A percentile compares a stretch with the other conserved stretches of the same genome.
Evolutionary conservation across 805 yeast genomes (phyloP).

Genomic region (Debaryomyces hansenii): DNA sequence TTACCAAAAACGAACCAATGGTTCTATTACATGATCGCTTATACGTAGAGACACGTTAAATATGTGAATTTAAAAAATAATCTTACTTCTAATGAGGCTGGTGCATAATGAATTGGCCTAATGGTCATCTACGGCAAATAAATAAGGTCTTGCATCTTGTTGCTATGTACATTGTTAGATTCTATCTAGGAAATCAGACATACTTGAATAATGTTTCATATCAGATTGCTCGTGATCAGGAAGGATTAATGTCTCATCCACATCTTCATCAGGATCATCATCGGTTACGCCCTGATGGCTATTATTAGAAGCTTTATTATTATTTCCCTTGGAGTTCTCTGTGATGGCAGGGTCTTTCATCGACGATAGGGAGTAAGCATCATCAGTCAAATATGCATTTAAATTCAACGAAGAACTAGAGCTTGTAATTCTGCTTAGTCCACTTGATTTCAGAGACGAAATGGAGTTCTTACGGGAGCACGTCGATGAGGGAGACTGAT

Average conservation of each 20-base stretch:
- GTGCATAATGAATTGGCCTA: too few species aligned
- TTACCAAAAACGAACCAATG: too few species aligned
- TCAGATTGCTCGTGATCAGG: conserved; percentile 6
- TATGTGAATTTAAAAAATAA: too few species aligned
- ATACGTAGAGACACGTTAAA: too few species aligned
- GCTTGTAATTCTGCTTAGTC: conserved; percentile 35
- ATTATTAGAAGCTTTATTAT: too few species aligned
- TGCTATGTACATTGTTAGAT: conserved; percentile 2
- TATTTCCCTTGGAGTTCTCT: not conserved
- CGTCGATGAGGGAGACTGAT: conserved; percentile 3
- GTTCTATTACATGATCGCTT: too few species aligned
- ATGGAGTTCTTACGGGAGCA: conserved; percentile 29
- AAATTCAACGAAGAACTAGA: conserved; percentile 41
- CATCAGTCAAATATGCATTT: conserved; percentile 43
- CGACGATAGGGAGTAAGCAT: conserved; percentile 11
- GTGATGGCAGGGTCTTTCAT: not conserved
- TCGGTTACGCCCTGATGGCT: not conserved
- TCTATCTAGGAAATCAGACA: conserved; percentile 14
- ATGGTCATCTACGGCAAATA: too few species aligned
- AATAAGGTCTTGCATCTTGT: too few species aligned
- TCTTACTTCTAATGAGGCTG: too few species aligned
- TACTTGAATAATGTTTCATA: conserved; percentile 11
- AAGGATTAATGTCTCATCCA: conserved; percentile 11
- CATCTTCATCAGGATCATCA: conserved; percentile 4
- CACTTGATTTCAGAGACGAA: conserved; percentile 19